These are phyloP conservation scores for Paramecium sonneborni DNA, from an alignment of 73 alveolate species.

Conservation along the genomic window DNA sequence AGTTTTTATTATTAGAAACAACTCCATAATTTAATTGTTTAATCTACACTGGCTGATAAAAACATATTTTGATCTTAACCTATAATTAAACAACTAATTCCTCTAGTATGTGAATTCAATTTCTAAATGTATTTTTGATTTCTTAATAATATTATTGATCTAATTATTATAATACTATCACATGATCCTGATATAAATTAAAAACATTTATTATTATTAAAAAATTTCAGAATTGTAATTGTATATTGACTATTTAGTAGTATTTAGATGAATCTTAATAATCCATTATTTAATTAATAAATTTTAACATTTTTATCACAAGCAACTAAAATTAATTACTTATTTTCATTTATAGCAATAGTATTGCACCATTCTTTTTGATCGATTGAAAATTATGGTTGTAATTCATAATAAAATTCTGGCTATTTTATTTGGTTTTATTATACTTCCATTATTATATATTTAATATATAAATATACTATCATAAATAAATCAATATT, in stretches of 20 bases:
- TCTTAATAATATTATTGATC: not conserved
- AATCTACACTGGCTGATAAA: not conserved
- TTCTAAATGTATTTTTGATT: not conserved
- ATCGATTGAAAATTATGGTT: not conserved
- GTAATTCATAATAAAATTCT: not conserved
- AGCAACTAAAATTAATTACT: not conserved
- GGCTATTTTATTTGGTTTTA: not conserved
- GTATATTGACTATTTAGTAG: not conserved
- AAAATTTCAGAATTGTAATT: not conserved
- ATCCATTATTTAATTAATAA: not conserved
- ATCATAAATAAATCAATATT: no score
- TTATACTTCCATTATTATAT: not conserved
- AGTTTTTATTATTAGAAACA: not conserved
- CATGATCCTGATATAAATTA: not conserved
- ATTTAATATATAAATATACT: not conserved
- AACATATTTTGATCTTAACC: not conserved
- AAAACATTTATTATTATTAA: no score
- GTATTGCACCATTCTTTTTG: not conserved
- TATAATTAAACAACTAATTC: not conserved
- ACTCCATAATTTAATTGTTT: not conserved
- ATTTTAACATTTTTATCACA: not conserved
- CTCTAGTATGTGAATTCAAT: not conserved
- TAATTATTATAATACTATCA: not conserved
- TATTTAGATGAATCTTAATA: no score
- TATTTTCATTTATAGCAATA: not conserved